These are phyloP conservation scores for Calamus simplicifolius DNA, from an alignment of 176 grass and related monocot genomes.

Conservation along the genomic window DNA sequence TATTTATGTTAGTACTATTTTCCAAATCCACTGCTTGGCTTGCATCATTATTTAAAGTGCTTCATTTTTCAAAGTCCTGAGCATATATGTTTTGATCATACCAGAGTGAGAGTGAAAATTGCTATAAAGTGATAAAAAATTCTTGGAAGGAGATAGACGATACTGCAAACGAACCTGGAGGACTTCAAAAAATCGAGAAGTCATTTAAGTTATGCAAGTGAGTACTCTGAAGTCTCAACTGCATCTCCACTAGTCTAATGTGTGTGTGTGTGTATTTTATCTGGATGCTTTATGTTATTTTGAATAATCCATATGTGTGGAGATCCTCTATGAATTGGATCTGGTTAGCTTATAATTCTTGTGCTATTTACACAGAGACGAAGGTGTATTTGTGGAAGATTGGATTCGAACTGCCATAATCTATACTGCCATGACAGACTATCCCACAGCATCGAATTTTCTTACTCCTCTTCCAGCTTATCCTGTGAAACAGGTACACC, in stretches of 20 bases:
- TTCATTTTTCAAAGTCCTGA: too few species aligned
- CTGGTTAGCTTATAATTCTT: too few species aligned
- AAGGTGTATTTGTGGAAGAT: neutral
- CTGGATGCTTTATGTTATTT: too few species aligned
- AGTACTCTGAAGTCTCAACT: too few species aligned
- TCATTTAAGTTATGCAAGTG: conserved; percentile 48
- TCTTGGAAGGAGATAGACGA: conserved; percentile 31
- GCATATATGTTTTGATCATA: too few species aligned
- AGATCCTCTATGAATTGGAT: too few species aligned
- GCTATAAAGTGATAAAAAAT: conserved; percentile 31
- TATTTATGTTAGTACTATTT: too few species aligned
- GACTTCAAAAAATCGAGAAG: conserved; percentile 11
- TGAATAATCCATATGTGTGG: too few species aligned
- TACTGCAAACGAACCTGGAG: conserved; percentile 7
- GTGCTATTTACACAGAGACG: neutral
- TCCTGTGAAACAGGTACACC: conserved; percentile 27
- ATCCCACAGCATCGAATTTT: conserved; percentile 41
- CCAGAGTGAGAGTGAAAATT: conserved; percentile 43
- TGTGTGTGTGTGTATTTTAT: too few species aligned
- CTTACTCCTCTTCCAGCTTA: conserved; percentile 41
- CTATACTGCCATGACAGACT: conserved; percentile 47
- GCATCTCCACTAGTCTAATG: too few species aligned
- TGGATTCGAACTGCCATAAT: conserved; percentile 22
- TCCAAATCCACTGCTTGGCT: too few species aligned
- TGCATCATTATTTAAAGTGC: too few species aligned